phyloP scores from a whole-genome alignment of 1,284 basidiomycete genomes.

The Puccinia horiana region DNA sequence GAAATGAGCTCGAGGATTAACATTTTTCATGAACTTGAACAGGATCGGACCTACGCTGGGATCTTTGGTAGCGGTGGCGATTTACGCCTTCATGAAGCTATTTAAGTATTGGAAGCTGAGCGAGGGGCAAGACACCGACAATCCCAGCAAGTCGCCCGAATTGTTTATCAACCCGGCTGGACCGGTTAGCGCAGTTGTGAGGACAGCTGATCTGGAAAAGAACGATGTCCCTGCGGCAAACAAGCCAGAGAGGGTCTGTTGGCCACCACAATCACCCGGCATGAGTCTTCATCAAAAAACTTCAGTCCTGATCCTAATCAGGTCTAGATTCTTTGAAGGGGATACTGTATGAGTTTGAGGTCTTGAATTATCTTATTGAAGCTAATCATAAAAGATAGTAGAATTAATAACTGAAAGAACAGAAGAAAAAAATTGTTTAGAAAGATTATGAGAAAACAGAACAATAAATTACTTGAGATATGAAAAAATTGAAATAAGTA shows the following conservation, averaged over 20 bases:
- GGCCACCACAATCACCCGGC: background rate
- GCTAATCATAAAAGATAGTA: too few relatives aligned
- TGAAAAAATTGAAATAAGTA: too few relatives aligned
- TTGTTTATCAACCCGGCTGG: conserved; percentile 8
- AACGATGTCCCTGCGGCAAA: too few relatives aligned
- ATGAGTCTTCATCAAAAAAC: background rate
- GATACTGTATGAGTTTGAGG: too few relatives aligned
- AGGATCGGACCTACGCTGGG: conserved; percentile 43
- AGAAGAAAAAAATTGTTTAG: too few relatives aligned
- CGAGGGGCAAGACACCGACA: conserved; percentile 46
- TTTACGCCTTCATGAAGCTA: conserved; percentile 34
- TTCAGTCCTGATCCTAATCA: background rate
- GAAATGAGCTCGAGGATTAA: background rate
- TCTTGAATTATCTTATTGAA: too few relatives aligned
- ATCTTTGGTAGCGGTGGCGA: conserved; percentile 29
- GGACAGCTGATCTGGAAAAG: background rate
- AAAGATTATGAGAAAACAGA: too few relatives aligned
- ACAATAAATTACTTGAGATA: too few relatives aligned
- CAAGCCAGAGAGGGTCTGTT: background rate
- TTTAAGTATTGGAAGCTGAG: conserved; percentile 45
- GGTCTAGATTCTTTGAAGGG: background rate
- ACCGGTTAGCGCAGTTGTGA: background rate
- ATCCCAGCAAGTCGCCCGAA: conserved; percentile 41
- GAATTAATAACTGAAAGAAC: too few relatives aligned
- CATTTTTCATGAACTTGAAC: background rate